A percentile compares a stretch with the other conserved stretches of the same genome.
These are phyloP conservation scores for Syzygium syzygioides DNA, from an alignment of 441 rosid genomes.

Conservation along the genomic window DNA sequence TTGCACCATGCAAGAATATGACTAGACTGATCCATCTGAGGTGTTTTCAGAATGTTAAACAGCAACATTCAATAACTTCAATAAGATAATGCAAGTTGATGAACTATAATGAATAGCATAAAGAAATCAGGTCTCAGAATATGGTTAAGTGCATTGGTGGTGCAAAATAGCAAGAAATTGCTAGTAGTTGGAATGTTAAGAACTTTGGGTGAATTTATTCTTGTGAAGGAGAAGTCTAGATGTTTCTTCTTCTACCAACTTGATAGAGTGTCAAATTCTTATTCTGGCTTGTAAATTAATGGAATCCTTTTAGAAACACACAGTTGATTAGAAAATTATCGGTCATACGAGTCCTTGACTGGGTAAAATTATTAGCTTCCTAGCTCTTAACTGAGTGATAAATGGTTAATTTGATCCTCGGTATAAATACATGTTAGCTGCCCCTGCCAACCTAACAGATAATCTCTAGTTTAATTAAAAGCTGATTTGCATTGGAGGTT, in stretches of 20 bases:
- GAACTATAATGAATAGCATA: not conserved
- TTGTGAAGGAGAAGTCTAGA: not conserved
- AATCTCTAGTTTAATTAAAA: not conserved
- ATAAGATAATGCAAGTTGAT: not conserved
- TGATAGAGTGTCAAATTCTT: not conserved
- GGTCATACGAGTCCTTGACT: not conserved
- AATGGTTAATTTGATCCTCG: not conserved
- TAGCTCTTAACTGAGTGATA: not conserved
- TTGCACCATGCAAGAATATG: not conserved
- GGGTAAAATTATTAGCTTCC: not conserved
- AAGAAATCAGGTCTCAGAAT: not conserved
- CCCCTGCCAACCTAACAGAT: not conserved
- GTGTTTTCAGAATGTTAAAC: not conserved
- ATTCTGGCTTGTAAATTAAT: not conserved
- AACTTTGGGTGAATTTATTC: not conserved
- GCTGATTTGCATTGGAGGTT: not conserved
- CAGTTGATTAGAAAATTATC: not conserved
- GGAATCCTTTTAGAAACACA: not conserved
- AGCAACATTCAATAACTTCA: not conserved
- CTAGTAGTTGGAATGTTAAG: not conserved
- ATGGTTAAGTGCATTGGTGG: not conserved
- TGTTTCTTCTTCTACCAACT: not conserved
- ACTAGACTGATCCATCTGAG: not conserved
- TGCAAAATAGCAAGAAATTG: not conserved
- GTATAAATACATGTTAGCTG: not conserved